phyloP scores from a whole-genome alignment of 2,329 filamentous ascomycete genomes.

The Botrytis hyacinthi region DNA sequence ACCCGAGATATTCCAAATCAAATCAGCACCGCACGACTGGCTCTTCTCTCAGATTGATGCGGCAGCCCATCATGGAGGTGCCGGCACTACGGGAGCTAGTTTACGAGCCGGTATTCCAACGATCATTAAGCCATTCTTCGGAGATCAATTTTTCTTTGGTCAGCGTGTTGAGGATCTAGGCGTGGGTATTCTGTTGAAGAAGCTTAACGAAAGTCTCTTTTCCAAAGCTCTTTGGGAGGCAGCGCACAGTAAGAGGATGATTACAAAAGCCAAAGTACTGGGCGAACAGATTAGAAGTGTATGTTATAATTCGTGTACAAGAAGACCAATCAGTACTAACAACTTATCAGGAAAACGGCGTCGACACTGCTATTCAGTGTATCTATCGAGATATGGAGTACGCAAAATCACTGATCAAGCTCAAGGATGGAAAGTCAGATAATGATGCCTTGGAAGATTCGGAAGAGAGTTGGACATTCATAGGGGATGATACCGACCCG shows the following conservation, averaged over 20 bases:
- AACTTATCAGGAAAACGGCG: slow-evolving; percentile 72
- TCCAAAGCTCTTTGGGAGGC: slow-evolving; percentile 87
- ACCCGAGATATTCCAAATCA: slow-evolving; percentile 80
- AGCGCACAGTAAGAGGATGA: slow-evolving; percentile 87
- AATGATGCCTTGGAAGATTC: slow-evolving; percentile 60
- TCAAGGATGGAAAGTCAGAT: slow-evolving; percentile 53
- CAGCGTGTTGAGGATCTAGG: slow-evolving; percentile 86
- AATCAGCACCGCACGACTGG: slow-evolving; percentile 94
- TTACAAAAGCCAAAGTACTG: slow-evolving; percentile 75
- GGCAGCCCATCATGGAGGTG: slow-evolving; percentile 89
- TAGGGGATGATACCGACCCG: slow-evolving; percentile 52
- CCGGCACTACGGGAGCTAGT: slow-evolving; percentile 91
- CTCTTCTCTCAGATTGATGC: slow-evolving; percentile 92
- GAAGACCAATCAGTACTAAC: slow-evolving; percentile 33
- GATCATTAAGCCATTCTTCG: slow-evolving; percentile 95
- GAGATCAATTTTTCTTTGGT: slow-evolving; percentile 96
- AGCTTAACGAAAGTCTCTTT: slow-evolving; percentile 83
- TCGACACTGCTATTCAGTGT: slow-evolving; percentile 84
- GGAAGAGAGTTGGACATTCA: slow-evolving; percentile 85
- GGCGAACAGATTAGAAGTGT: slow-evolving; percentile 87
- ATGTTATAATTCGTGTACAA: slow-evolving; percentile 40
- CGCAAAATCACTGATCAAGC: slow-evolving; percentile 77
- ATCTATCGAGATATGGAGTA: slow-evolving; percentile 96
- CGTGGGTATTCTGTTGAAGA: slow-evolving; percentile 85
- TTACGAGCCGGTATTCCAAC: slow-evolving; percentile 88